These are phyloP conservation scores for Verticillium isaacii DNA, from an alignment of 2,329 filamentous ascomycete genomes.

Conservation along the genomic window DNA sequence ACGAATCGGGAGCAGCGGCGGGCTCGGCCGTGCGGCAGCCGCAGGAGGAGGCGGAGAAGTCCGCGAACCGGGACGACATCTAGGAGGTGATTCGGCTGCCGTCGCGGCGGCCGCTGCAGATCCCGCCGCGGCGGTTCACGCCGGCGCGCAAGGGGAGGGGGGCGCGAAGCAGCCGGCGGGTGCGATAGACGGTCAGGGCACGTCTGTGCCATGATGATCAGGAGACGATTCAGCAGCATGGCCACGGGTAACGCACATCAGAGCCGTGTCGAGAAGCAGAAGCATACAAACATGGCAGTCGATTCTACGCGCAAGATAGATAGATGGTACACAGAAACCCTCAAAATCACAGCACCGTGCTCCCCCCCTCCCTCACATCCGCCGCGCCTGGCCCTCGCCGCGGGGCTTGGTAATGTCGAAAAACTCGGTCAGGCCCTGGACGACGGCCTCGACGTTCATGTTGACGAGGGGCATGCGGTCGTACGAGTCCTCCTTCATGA, in stretches of 20 bases:
- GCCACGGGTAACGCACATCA: too few species aligned
- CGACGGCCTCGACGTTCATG: slow-evolving; percentile 80
- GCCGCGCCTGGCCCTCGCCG: background rate
- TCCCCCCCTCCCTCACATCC: background rate
- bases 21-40: background rate
- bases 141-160: slow-evolving; percentile 6
- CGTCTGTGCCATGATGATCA: too few species aligned
- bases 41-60: background rate
- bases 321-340: too few species aligned
- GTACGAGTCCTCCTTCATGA: slow-evolving; percentile 81
- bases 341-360: too few species aligned
- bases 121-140: slow-evolving; percentile 9
- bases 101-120: slow-evolving; percentile 6
- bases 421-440: slow-evolving; percentile 73
- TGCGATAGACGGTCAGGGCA: background rate
- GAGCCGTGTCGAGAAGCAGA: too few species aligned
- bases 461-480: slow-evolving; percentile 81
- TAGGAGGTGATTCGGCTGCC: background rate
- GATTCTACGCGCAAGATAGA: too few species aligned
- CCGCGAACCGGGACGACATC: background rate
- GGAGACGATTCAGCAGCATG: too few species aligned
- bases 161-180: background rate
- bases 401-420: slow-evolving; percentile 66
- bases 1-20: background rate
- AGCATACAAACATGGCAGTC: too few species aligned